These are phyloP conservation scores for Ichthyophthirius multifiliis DNA, from an alignment of 169 alveolate species.

Conservation along the genomic window DNA sequence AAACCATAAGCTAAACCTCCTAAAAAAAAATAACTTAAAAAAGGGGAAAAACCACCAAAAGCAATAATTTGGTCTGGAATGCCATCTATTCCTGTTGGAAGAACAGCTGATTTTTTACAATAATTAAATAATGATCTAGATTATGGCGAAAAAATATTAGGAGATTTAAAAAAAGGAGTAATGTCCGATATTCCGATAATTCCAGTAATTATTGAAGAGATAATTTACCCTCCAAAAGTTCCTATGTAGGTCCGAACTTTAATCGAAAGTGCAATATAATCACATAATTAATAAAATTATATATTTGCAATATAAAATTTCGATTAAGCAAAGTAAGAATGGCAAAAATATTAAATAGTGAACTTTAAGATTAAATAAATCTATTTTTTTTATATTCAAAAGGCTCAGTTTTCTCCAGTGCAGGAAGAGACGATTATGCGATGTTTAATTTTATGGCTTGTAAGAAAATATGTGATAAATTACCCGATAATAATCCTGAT, in stretches of 20 bases:
- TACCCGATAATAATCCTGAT: slow-evolving; percentile 79
- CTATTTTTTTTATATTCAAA: slow-evolving; percentile 70
- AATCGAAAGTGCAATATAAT: background rate
- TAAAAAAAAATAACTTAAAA: slow-evolving; percentile 16
- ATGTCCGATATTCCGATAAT: background rate
- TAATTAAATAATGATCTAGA: background rate
- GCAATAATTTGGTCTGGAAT: slow-evolving; percentile 2
- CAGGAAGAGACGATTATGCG: slow-evolving; percentile 80
- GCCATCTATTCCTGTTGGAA: background rate
- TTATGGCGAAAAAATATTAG: background rate
- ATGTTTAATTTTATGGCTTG: slow-evolving; percentile 65
- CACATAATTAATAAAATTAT: background rate
- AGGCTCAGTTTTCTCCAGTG: slow-evolving; percentile 73
- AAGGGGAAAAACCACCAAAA: slow-evolving; percentile 24
- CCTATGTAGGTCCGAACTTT: background rate
- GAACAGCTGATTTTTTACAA: background rate
- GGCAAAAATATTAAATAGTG: slow-evolving; percentile 46
- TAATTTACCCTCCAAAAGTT: slow-evolving; percentile 4
- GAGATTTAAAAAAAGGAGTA: background rate
- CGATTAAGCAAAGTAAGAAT: slow-evolving; percentile 37
- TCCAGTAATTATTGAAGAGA: slow-evolving; percentile 14
- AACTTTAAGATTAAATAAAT: slow-evolving; percentile 46
- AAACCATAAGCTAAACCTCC: slow-evolving; percentile 13
- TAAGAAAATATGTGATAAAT: slow-evolving; percentile 46
- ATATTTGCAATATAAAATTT: slow-evolving; percentile 8